Evolutionary conservation across 2,329 filamentous ascomycete species (phyloP).

Genomic region (Pochonia chlamydosporia): DNA sequence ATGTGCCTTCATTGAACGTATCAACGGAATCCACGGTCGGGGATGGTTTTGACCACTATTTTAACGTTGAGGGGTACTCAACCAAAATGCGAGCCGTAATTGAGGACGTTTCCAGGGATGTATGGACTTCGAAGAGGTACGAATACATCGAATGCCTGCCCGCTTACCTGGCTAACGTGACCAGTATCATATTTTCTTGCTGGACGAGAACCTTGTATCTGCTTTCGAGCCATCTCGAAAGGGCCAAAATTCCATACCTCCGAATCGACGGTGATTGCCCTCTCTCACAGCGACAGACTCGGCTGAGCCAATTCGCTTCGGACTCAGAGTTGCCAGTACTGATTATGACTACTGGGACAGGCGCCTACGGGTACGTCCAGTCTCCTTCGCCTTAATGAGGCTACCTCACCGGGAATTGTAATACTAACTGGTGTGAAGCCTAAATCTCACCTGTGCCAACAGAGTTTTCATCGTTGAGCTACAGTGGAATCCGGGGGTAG

Average conservation of each 20-base stretch:
- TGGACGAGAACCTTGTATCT: constrained; percentile 39
- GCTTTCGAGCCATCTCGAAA: constrained; percentile 22
- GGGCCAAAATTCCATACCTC: constrained; percentile 20
- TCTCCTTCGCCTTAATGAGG: no score
- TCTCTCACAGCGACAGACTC: constrained; percentile 27
- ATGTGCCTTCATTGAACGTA: no score
- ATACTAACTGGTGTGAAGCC: no score
- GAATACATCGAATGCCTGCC: constrained; percentile 13
- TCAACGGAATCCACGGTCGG: no score
- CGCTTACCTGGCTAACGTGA: background rate
- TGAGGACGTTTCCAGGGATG: constrained; percentile 22
- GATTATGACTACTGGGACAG: constrained; percentile 48
- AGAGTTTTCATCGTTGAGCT: constrained; percentile 46
- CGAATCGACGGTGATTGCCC: constrained; percentile 40
- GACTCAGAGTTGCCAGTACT: constrained; percentile 27
- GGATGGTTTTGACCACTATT: constrained; percentile 20
- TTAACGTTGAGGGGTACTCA: constrained; percentile 20
- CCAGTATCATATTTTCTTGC: constrained; percentile 39
- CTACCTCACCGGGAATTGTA: no score
- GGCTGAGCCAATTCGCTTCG: constrained; percentile 31
- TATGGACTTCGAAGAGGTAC: constrained; percentile 1
- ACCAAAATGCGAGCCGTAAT: constrained; percentile 28
- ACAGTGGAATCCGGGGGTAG: constrained; percentile 49
- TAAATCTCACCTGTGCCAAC: constrained; percentile 41
- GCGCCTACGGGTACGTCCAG: constrained; percentile 44